A percentile compares a stretch with the other conserved stretches of the same genome.
Conservation (phyloP, 148 eudicot genomes). For the Silene uniflora region DNA sequence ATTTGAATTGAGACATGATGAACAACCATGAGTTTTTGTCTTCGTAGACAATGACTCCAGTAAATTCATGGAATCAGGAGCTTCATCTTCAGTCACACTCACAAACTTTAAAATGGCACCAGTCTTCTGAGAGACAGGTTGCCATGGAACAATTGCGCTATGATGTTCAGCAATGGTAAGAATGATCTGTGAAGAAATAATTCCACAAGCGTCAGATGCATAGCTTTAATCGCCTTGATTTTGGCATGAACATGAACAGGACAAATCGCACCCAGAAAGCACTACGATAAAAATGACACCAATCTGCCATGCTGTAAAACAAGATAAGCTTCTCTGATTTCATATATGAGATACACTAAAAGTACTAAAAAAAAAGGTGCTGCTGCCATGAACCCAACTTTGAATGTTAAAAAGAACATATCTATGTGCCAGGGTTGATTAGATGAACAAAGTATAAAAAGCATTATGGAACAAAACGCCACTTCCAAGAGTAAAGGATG, state of each 20-base stretch:
- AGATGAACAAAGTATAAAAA: not conserved
- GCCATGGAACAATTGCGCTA: slow-evolving; percentile 97
- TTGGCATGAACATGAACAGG: not conserved
- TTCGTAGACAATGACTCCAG: slow-evolving; percentile 58
- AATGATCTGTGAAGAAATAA: slow-evolving; percentile 48
- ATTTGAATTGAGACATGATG: slow-evolving; percentile 94
- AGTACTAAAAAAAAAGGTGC: no score
- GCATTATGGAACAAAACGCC: no score
- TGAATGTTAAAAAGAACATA: not conserved
- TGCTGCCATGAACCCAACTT: not conserved
- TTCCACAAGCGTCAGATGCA: not conserved
- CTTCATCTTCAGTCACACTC: slow-evolving; percentile 63
- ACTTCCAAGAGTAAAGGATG: no score
- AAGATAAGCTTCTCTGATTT: not conserved
- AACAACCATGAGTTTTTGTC: slow-evolving; percentile 75
- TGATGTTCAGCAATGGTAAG: slow-evolving; percentile 94
- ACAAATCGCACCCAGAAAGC: not conserved
- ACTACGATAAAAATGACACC: not conserved
- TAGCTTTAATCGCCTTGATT: not conserved
- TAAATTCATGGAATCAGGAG: slow-evolving; percentile 61
- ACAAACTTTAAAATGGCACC: slow-evolving; percentile 77
- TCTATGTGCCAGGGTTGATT: not conserved
- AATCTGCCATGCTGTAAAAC: not conserved
- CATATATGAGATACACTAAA: no score
- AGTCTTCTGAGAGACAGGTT: slow-evolving; percentile 76